These are phyloP conservation scores for Phialophora verrucosa DNA, from an alignment of 2,329 filamentous ascomycete species.

Conservation along the genomic window DNA sequence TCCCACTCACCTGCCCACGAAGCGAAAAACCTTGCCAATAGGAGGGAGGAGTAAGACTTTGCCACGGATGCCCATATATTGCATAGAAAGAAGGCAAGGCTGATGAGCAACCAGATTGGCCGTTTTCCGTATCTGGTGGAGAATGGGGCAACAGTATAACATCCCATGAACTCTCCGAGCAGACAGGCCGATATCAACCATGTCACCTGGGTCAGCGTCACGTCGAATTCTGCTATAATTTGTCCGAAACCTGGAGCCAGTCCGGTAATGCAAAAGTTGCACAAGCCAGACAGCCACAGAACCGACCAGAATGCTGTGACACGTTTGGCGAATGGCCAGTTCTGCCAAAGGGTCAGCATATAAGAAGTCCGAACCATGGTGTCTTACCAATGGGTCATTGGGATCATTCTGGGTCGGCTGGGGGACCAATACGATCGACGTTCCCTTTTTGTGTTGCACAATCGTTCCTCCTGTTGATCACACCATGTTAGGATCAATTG, in stretches of 20 bases:
- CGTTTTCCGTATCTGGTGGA: conserved; percentile 9
- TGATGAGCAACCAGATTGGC: not conserved
- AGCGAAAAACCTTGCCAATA: conserved; percentile 4
- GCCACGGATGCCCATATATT: not conserved
- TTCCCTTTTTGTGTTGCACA: conserved; percentile 6
- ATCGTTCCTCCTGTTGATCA: not conserved
- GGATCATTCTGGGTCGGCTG: conserved; percentile 2
- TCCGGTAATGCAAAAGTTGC: conserved; percentile 22
- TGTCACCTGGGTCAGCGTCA: conserved; percentile 31
- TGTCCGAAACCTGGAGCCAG: conserved; percentile 19
- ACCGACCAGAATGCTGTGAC: conserved; percentile 14
- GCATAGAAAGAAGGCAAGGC: not conserved
- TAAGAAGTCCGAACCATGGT: not conserved
- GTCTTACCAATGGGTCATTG: conserved; percentile 11
- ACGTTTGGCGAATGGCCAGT: conserved; percentile 15
- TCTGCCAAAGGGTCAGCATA: not conserved
- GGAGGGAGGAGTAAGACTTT: not conserved
- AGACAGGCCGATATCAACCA: conserved; percentile 1
- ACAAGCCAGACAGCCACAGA: conserved; percentile 17
- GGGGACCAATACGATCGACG: not conserved
- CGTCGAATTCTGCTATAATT: conserved; percentile 10
- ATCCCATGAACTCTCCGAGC: conserved; percentile 1
- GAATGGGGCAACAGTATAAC: not conserved
- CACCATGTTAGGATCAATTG: not conserved
- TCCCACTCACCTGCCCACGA: not conserved